These are phyloP conservation scores for Collybia sp. DNA, from an alignment of 768 basidiomycete genomes.

Conservation along the genomic window DNA sequence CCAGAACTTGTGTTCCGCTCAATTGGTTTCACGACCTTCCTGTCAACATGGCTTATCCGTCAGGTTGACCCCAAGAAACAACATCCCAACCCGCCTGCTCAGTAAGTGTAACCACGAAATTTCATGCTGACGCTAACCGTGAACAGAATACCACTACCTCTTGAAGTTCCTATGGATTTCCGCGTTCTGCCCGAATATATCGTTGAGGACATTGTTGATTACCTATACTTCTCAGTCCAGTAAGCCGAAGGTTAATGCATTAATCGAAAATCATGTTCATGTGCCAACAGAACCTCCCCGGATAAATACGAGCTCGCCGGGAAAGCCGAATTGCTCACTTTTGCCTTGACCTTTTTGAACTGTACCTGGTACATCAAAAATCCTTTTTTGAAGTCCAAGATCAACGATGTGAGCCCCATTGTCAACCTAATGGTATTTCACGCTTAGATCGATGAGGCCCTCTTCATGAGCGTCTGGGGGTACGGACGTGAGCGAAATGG, in stretches of 20 bases:
- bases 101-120: slow-evolving; percentile 40
- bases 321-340: slow-evolving; percentile 82
- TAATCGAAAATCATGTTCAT: background rate
- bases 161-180: slow-evolving; percentile 82
- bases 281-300: slow-evolving; percentile 49
- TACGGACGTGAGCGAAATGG: slow-evolving; percentile 65
- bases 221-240: slow-evolving; percentile 80
- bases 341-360: slow-evolving; percentile 85
- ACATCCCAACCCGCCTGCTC: slow-evolving; percentile 66
- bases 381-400: slow-evolving; percentile 94
- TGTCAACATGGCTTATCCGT: slow-evolving; percentile 92
- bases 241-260: slow-evolving; percentile 26
- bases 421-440: background rate
- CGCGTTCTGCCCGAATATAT: slow-evolving; percentile 90
- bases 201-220: slow-evolving; percentile 90
- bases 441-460: slow-evolving; percentile 40
- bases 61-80: slow-evolving; percentile 76
- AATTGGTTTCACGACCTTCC: slow-evolving; percentile 82
- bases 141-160: slow-evolving; percentile 77
- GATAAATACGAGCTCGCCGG: slow-evolving; percentile 81
- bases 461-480: slow-evolving; percentile 69
- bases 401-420: slow-evolving; percentile 69
- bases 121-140: background rate
- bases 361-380: slow-evolving; percentile 99
- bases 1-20: slow-evolving; percentile 77